Base-by-base conservation (phyloP, 129 eudicot genomes). In the Silybum marianum region DNA sequence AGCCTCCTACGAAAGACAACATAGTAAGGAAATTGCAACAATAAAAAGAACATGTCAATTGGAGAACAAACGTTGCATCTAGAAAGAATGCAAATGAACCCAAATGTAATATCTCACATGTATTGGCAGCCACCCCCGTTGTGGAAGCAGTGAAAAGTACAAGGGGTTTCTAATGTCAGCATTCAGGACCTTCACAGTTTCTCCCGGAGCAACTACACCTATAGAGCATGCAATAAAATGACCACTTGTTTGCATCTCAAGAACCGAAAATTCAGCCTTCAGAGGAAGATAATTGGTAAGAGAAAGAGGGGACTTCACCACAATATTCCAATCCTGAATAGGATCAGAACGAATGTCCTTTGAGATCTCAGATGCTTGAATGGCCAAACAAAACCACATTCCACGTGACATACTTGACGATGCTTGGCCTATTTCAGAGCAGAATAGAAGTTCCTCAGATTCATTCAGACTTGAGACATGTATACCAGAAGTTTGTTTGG, bases 111-210 rank as follows among this genome's bases (percentile, higher is more conserved):
- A 65, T 86, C 96, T 89, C 66, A 95, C 99, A 69, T 95, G 97
- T 71, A 88, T 73, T 40, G 97, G 94, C 76, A 90, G 89, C 99
- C 99, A 95, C 73, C 99, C 99, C 21, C 80, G 88, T 70, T 89
- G 97, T 12, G 99, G 99, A 83, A 95, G 90, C 86, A 95, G 86
- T 11, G 99, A 92, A 66, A 92, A 82, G 80, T 89, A 92, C 68
- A 95, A 87, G 34, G 99, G 94, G 62, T 92, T 92, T 84, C 91
- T 93, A 34, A 90, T 86, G 83, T 95, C 96, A 71, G 91, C 99
- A 86, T 83, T 84, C 73, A 86, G 84, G 78, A 95, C 85, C 84
- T 89, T 92, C 40, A 90, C 94, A 42, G 90, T 89, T 80, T 95
- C 92, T 9, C 97, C 97, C 19, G 97, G 88, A 77, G 86, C 34